phyloP scores from a whole-genome alignment of 768 basidiomycete genomes.

The Lactarius evosmus region DNA sequence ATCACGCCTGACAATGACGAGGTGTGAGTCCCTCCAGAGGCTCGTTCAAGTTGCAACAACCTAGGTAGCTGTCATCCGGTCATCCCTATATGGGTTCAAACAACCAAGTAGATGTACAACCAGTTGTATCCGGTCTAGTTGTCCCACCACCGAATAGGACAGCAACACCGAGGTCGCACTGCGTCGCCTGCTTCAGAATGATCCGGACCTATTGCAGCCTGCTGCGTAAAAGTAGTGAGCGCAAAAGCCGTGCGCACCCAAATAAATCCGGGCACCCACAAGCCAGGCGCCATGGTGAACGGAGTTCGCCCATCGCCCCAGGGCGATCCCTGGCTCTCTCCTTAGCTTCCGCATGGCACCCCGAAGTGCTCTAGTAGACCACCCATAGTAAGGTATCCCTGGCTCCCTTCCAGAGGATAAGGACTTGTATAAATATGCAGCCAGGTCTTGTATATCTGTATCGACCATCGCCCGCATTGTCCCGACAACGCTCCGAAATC shows the following conservation, averaged over 20 bases:
- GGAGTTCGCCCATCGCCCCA: conserved; percentile 1
- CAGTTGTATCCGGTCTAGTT: too few species aligned
- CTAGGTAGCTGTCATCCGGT: background rate
- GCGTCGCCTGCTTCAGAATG: background rate
- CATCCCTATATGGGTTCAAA: too few species aligned
- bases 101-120: too few species aligned
- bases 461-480: conserved; percentile 19
- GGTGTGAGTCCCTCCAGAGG: background rate
- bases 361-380: background rate
- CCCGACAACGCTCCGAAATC: conserved; percentile 16
- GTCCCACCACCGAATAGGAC: too few species aligned
- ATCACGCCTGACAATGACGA: background rate
- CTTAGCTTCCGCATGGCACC: background rate
- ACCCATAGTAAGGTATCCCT: background rate
- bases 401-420: background rate
- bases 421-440: background rate
- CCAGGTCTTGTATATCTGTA: conserved; percentile 10
- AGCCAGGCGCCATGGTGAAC: conserved; percentile 4
- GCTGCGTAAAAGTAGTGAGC: background rate
- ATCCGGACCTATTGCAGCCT: background rate
- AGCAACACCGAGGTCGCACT: background rate
- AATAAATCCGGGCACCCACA: background rate
- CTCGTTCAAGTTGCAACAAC: background rate
- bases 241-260: background rate
- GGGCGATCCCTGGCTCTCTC: background rate